Base-by-base conservation (phyloP, 805 yeast species). In the Candida nitratophila region DNA sequence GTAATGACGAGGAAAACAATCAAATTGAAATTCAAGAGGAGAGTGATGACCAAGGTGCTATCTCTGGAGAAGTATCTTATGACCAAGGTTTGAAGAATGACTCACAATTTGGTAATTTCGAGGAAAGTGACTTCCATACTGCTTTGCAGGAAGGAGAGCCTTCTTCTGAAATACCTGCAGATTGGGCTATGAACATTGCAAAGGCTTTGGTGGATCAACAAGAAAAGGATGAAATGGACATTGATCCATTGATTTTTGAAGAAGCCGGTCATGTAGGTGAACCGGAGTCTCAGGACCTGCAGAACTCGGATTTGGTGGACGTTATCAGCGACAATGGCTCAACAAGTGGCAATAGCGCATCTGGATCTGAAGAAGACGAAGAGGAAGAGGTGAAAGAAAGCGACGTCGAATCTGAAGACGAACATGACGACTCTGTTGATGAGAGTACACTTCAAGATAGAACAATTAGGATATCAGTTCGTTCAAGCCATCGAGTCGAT, bases 321-420 rank as follows among this genome's bases (percentile, higher is more conserved):
- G 27, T 24, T 10, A 14, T 19, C 41, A n/a, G 46, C 46, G 29
- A 41, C 17, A 20, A 33, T 51, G 33, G 41, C 45, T 14, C 47
- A 40, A 14, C n/a, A 4, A 39, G 29, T 2, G 52, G 49, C n/a
- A 44, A 34, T 2, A n/a, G n/a, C n/a, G n/a, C n/a, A n/a, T n/a
- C n/a, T n/a, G n/a, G n/a, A n/a, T n/a, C n/a, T n/a, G 48, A 44
- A 22, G 48, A 45, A 16, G 35, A 37, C 31, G 50, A 44, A 14
- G 45, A 40, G 24, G 46, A 43, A 16, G 48, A 47, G 21, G 48
- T 45, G 17, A 35, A 39, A 38, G 57, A 49, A 37, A 56, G 53
- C 21, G 29, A 43, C 17, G 35, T 41, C 17, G 29, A 40, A 30
- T 22, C 16, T 22, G 34, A 35, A 20, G 31, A 17, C 27, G 27